phyloP scores from a whole-genome alignment of 441 rosid genomes.

The Adansonia gregorii region DNA sequence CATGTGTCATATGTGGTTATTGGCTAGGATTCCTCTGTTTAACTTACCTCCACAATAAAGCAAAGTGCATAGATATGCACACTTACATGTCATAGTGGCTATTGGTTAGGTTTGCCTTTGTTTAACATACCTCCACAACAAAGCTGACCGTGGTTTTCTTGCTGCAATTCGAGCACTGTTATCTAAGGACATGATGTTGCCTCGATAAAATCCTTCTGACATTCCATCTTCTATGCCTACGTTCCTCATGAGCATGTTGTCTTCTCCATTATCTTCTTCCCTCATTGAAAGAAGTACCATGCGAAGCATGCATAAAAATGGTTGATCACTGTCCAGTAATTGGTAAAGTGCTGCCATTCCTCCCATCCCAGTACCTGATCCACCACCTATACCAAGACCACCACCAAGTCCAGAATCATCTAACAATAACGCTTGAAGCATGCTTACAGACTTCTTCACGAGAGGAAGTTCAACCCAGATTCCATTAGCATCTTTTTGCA shows the following conservation, averaged over 20 bases:
- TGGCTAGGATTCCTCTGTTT: slow-evolving; percentile 15
- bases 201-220: slow-evolving; percentile 54
- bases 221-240: slow-evolving; percentile 54
- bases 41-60: slow-evolving; percentile 67
- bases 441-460: slow-evolving; percentile 90
- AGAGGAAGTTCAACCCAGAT: slow-evolving; percentile 96
- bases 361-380: slow-evolving; percentile 99
- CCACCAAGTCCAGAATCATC: slow-evolving; percentile 99
- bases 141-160: slow-evolving; percentile 84
- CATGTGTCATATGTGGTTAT: background rate
- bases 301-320: slow-evolving; percentile 99
- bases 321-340: slow-evolving; percentile 97
- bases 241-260: slow-evolving; percentile 74
- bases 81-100: background rate
- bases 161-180: slow-evolving; percentile 58
- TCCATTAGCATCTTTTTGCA: slow-evolving; percentile 95
- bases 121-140: slow-evolving; percentile 87
- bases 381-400: slow-evolving; percentile 99
- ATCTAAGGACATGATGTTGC: slow-evolving; percentile 49
- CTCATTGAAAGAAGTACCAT: slow-evolving; percentile 99
- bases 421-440: slow-evolving; percentile 96
- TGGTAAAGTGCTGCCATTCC: slow-evolving; percentile 99
- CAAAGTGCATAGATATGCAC: slow-evolving; percentile 12
- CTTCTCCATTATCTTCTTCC: slow-evolving; percentile 94
- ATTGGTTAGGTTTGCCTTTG: slow-evolving; percentile 5